Conservation (phyloP, 2,329 filamentous ascomycete species). For the Rutstroemia sp. region DNA sequence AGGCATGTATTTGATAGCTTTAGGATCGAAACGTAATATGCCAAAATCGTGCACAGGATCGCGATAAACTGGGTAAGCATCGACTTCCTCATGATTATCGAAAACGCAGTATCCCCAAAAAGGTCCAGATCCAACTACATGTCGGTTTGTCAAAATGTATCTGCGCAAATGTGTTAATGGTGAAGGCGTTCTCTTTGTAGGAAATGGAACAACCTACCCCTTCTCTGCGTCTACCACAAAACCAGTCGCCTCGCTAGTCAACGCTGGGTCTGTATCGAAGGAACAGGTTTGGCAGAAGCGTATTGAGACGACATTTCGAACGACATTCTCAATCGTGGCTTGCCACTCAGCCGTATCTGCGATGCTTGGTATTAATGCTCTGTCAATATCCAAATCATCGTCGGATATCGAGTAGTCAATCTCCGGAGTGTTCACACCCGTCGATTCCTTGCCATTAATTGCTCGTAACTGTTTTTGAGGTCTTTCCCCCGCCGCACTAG, state of each 20-base stretch:
- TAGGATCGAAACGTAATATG: conserved; percentile 91
- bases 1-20: conserved; percentile 95
- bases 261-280: conserved; percentile 92
- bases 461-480: conserved; percentile 29
- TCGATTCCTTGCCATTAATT: conserved; percentile 30
- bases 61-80: conserved; percentile 93
- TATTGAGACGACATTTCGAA: conserved; percentile 95
- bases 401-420: conserved; percentile 24
- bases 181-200: not conserved
- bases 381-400: conserved; percentile 31
- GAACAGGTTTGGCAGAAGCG: conserved; percentile 97
- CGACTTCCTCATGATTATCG: conserved; percentile 95
- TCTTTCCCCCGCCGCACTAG: conserved; percentile 22
- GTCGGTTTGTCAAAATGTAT: conserved; percentile 80
- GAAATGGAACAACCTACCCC: conserved; percentile 41
- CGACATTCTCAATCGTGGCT: conserved; percentile 86
- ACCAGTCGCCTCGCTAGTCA: conserved; percentile 92
- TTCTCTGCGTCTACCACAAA: conserved; percentile 94
- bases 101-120: conserved; percentile 99
- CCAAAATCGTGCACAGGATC: conserved; percentile 98
- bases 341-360: conserved; percentile 77
- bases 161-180: conserved; percentile 31
- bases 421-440: conserved; percentile 29
- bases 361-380: conserved; percentile 33
- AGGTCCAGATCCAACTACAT: conserved; percentile 90